A percentile compares a stretch with the other conserved stretches of the same genome.
Conservation (phyloP, 129 eudicot genomes). For the Flaveria bidentis region DNA sequence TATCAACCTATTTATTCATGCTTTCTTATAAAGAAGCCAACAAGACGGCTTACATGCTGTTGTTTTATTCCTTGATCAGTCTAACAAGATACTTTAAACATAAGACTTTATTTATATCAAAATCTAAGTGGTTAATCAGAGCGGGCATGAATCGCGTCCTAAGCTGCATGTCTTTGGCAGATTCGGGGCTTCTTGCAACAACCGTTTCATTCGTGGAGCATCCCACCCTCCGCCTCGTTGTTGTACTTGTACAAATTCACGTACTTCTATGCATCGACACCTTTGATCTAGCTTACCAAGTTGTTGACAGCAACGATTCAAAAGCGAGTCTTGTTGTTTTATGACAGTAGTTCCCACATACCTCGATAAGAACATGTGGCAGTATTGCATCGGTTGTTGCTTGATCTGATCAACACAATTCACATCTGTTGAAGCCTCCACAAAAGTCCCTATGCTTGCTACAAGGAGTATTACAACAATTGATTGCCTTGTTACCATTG, state of each 20-base stretch:
- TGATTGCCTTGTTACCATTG: conserved; percentile 18
- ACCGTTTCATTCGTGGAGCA: conserved; percentile 33
- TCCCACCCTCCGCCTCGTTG: conserved; percentile 21
- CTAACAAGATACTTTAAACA: not conserved
- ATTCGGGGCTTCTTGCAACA: conserved; percentile 27
- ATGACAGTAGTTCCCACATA: not conserved
- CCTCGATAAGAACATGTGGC: conserved; percentile 37
- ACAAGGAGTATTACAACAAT: conserved; percentile 14
- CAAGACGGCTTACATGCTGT: too few relatives aligned
- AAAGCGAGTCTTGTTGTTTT: conserved; percentile 23
- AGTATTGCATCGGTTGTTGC: conserved; percentile 17
- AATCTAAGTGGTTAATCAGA: conserved; percentile 2
- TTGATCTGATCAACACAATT: conserved; percentile 19
- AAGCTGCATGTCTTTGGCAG: conserved; percentile 18
- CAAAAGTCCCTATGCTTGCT: conserved; percentile 1
- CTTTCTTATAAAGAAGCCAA: too few relatives aligned
- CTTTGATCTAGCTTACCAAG: conserved; percentile 18
- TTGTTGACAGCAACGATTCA: conserved; percentile 33
- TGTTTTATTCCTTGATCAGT: too few relatives aligned
- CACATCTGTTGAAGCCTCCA: conserved; percentile 18
- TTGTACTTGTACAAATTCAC: conserved; percentile 32
- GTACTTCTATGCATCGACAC: conserved; percentile 30
- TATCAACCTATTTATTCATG: too few relatives aligned
- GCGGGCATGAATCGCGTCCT: conserved; percentile 7
- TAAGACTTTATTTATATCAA: not conserved